Evolutionary conservation across 176 grass and related monocot genomes (phyloP), one percentile per base, ranked within the genome.

Genomic region (Carex cristatella): DNA sequence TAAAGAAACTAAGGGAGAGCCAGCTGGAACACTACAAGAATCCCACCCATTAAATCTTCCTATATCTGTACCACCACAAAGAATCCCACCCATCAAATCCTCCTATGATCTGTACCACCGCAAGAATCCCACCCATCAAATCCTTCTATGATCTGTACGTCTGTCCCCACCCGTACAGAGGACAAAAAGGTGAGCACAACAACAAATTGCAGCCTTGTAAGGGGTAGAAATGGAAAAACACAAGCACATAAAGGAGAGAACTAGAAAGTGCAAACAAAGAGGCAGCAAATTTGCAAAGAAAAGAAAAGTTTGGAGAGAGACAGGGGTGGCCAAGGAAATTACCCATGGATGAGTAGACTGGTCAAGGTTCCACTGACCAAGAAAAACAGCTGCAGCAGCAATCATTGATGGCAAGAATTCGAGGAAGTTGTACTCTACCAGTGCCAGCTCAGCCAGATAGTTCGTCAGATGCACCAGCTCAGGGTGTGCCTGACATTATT

Each of bases 321-420:
- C 3, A n/a, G 19, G n/a, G n/a, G 61, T 2, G 19, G 61, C 19
- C 7, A 63, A 63, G 30, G 35, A 74, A 81, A 93, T 13, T 74
- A 95, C 96, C 96, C 96, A 98, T 72, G 96, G 96, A 71, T 74
- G 78, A 23, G 87, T 82, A 62, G 88, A 94, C 66, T 92, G 93
- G 65, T 95, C 86, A 19, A 98, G 84, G 18, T 91, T 98, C 93
- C 96, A 95, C 71, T 81, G 87, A 81, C 93, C 93, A 81, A 98
- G 91, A 85, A 98, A 94, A 59, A 98, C 60, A 48, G 91, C 88
- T 77, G 96, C 91, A 65, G 96, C 86, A 80, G 96, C 93, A 12
- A 98, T 73, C 40, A 88, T 70, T 63, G 96, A 98, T 84, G 93
- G 96, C 16, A 98, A 83, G 89, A 89, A 94, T 85, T 93, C 91